Conservation (phyloP, 257 asterid species). For the Solanum dulcamara region DNA sequence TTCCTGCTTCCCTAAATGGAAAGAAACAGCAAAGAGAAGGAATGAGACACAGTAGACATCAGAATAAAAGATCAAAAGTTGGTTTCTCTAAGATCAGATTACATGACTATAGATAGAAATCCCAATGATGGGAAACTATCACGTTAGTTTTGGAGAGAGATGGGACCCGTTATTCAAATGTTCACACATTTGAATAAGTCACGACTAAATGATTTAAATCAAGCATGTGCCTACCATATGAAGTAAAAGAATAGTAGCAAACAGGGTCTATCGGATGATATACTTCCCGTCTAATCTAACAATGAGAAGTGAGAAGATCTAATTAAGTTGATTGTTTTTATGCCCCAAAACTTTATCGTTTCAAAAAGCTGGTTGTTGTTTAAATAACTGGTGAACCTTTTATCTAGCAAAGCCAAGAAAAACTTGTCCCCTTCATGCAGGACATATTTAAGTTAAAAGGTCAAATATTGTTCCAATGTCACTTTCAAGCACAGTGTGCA, state of each 20-base stretch:
- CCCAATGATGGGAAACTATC: neutral
- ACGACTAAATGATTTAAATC: neutral
- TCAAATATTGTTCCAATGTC: neutral
- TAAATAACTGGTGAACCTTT: neutral
- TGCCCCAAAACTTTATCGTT: neutral
- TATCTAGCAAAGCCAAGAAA: neutral
- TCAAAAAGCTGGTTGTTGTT: neutral
- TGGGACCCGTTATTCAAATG: neutral
- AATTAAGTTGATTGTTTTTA: neutral
- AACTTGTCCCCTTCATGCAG: neutral
- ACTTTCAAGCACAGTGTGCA: neutral
- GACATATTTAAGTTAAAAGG: neutral
- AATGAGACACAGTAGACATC: neutral
- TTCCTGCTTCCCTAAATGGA: conserved; percentile 79
- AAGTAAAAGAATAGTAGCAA: neutral
- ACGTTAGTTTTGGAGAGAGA: neutral
- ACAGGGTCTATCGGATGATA: neutral
- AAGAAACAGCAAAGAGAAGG: neutral
- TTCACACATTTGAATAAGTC: neutral
- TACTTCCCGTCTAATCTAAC: neutral
- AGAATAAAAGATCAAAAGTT: neutral
- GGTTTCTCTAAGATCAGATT: neutral
- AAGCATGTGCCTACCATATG: neutral
- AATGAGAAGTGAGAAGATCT: neutral
- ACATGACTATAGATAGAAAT: neutral